These are phyloP conservation scores for Venturia carpophila DNA, from an alignment of 2,329 filamentous ascomycete genomes.

Conservation along the genomic window DNA sequence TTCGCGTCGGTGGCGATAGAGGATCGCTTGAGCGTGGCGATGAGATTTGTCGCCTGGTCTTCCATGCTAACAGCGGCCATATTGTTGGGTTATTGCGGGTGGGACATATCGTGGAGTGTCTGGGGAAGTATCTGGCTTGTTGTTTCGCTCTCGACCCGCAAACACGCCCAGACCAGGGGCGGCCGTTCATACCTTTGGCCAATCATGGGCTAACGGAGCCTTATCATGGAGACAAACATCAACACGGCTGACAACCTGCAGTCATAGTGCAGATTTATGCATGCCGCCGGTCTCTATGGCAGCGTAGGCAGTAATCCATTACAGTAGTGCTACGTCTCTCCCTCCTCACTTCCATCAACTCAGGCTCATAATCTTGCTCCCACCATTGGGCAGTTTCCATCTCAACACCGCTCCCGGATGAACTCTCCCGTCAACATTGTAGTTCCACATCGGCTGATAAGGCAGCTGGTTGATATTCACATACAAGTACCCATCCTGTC, in stretches of 20 bases:
- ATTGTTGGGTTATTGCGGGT: not conserved
- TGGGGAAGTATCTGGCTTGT: conserved; percentile 4
- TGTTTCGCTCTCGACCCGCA: not conserved
- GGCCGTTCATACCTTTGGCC: not conserved
- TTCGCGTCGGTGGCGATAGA: conserved; percentile 64
- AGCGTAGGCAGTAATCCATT: not conserved
- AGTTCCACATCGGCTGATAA: conserved; percentile 31
- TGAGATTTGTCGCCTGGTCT: conserved; percentile 46
- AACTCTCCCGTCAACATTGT: conserved; percentile 36
- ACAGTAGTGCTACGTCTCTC: too few species aligned
- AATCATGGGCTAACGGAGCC: not conserved
- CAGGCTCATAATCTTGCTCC: conserved; percentile 30
- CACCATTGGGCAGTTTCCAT: conserved; percentile 35
- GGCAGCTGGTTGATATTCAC: conserved; percentile 47
- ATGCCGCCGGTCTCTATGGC: not conserved
- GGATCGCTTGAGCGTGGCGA: conserved; percentile 50
- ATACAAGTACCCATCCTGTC: conserved; percentile 43
- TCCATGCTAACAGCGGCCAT: conserved; percentile 41
- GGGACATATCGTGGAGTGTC: not conserved
- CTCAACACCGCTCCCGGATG: conserved; percentile 39
- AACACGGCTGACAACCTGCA: not conserved
- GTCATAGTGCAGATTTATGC: conserved; percentile 6
- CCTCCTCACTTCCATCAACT: not conserved
- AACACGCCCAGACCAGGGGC: not conserved
- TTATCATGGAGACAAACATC: not conserved